Conservation (phyloP, 78 protist genomes). For the Speleostelium caveatum region DNA sequence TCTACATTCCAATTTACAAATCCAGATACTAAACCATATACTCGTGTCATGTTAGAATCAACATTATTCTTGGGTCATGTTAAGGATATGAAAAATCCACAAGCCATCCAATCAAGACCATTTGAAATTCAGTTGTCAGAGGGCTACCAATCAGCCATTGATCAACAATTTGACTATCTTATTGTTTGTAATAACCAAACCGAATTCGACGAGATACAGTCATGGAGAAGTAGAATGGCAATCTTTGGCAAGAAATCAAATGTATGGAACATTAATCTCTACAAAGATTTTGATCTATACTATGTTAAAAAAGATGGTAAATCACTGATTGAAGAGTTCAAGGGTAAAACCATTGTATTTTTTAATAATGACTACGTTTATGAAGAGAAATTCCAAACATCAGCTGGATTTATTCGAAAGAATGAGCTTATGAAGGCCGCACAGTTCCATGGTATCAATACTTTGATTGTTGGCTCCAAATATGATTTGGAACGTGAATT, state of each 20-base stretch:
- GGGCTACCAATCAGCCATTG: background rate
- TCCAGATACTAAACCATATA: conserved; percentile 36
- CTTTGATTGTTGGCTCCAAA: conserved; percentile 13
- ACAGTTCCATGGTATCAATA: conserved; percentile 34
- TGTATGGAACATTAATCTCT: conserved; percentile 48
- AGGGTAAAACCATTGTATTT: conserved; percentile 39
- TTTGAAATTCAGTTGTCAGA: conserved; percentile 58
- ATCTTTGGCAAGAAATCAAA: background rate
- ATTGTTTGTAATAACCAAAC: conserved; percentile 51
- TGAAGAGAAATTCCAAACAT: conserved; percentile 1
- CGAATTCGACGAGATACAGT: background rate
- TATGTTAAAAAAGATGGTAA: conserved; percentile 36
- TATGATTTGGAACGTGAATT: conserved; percentile 3
- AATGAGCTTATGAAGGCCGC: conserved; percentile 55
- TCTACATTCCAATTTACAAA: conserved; percentile 31
- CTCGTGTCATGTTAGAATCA: conserved; percentile 25
- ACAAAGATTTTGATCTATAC: conserved; percentile 12
- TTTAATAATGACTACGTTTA: conserved; percentile 20
- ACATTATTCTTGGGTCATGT: conserved; percentile 47
- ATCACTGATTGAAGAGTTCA: conserved; percentile 35
- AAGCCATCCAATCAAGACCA: conserved; percentile 54
- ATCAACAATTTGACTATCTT: conserved; percentile 6
- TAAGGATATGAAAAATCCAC: conserved; percentile 39
- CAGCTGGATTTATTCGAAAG: conserved; percentile 5
- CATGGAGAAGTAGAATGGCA: conserved; percentile 14